Evolutionary conservation across 148 eudicot species (phyloP), one percentile per base, ranked within the genome.

Genomic region (Talinum fruticosum): DNA sequence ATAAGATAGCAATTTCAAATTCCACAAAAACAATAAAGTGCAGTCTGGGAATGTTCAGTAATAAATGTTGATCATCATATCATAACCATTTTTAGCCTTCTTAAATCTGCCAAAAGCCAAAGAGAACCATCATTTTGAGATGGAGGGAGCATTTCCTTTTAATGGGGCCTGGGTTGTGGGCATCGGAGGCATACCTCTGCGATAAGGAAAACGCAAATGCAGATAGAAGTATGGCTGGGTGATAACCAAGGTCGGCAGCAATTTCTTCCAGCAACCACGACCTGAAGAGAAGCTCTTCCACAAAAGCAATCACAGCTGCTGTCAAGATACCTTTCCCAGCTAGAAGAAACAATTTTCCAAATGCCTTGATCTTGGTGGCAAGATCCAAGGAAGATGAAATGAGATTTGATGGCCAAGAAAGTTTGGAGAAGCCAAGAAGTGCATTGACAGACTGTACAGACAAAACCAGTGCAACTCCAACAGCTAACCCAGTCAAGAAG

Each of bases 261-360:
- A 96, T 90, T 90, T 96, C 99, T 78, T 91, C 90, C 38, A 93
- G 83, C 88, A 96, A 85, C 99, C 99, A 96, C 66, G 99, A 88
- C 74, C 97, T 87, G 73, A 91, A 96, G 75, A 96, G 82, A 71
- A 96, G 76, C 81, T 96, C 99, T 84, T 96, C 99, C 64, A 90
- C 94, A 26, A 84, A 76, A 80, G 97, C 83, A 78, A 96, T 80
- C 57, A 84, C 85, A 81, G 88, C 86, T 75, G 99, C 94, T 71
- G 91, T 87, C 29, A 85, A 53, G 73, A 88, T 38, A 78, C 94
- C 99, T 88, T 79, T 89, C 68, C 81, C 80, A 67, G 86, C 81
- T 62, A 87, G 76, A 66, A 87, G 57, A 73, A 90, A 66, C 83
- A 93, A 75, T 66, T 80, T 81, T 15, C 90, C 87, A 81, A 77